Percentiles rank a stretch among this genome's conserved stretches.
These are phyloP conservation scores for Aspergillus felis DNA, from an alignment of 2,329 filamentous ascomycete species.

Conservation along the genomic window DNA sequence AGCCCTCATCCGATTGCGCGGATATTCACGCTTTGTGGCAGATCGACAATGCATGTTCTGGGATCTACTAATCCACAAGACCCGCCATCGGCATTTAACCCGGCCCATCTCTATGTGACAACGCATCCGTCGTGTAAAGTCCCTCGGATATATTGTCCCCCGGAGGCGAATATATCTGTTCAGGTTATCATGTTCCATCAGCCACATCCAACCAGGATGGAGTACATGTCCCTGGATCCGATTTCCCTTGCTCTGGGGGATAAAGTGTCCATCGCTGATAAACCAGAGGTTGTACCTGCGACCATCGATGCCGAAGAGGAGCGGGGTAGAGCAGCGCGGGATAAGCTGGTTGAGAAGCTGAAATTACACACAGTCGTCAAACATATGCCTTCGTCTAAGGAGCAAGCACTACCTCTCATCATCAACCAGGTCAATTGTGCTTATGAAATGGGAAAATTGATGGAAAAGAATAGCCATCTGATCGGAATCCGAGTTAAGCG, in stretches of 20 bases:
- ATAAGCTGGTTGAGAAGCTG: constrained; percentile 75
- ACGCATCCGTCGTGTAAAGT: constrained; percentile 48
- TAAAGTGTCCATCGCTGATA: constrained; percentile 49
- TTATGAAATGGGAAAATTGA: constrained; percentile 76
- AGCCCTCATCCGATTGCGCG: constrained; percentile 74
- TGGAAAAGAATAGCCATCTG: constrained; percentile 86
- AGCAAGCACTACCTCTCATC: constrained; percentile 73
- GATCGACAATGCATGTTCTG: constrained; percentile 76
- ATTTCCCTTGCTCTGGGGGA: constrained; percentile 83
- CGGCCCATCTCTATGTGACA: constrained; percentile 65
- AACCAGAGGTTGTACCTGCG: constrained; percentile 38
- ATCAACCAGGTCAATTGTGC: constrained; percentile 96
- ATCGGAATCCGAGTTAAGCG: constrained; percentile 78
- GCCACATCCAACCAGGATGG: constrained; percentile 82
- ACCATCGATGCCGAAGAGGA: constrained; percentile 71
- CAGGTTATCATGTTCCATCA: constrained; percentile 88
- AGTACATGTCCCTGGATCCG: constrained; percentile 87
- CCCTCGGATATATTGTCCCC: constrained; percentile 69
- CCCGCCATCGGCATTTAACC: constrained; percentile 53
- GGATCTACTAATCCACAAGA: constrained; percentile 69
- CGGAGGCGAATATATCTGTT: constrained; percentile 64
- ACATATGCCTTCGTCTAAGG: constrained; percentile 73
- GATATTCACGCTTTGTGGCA: constrained; percentile 81
- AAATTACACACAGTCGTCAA: constrained; percentile 81
- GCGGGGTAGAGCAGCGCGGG: constrained; percentile 59